phyloP scores from a whole-genome alignment of 768 basidiomycete genomes.

The Sarcomyxa edulis region DNA sequence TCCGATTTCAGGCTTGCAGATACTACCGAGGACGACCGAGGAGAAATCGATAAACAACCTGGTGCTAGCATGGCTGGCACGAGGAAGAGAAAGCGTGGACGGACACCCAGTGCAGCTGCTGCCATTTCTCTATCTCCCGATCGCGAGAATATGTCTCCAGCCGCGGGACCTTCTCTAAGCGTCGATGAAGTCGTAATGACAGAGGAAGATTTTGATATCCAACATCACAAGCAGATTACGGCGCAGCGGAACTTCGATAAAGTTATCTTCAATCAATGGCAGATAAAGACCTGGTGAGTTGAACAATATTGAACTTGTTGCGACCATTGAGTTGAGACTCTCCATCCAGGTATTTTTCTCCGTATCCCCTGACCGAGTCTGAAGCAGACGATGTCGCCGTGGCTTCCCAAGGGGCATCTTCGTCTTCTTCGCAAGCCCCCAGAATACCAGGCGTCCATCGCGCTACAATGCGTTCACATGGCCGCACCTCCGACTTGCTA shows the following conservation, averaged over 20 bases:
- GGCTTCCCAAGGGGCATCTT: slow-evolving; percentile 11
- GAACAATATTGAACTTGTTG: slow-evolving; percentile 3
- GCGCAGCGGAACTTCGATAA: slow-evolving; percentile 81
- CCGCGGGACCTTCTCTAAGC: neutral
- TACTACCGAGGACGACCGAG: slow-evolving; percentile 7
- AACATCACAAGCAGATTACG: slow-evolving; percentile 62
- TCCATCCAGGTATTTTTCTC: slow-evolving; percentile 80
- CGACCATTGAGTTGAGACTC: slow-evolving; percentile 1
- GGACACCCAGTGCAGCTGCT: neutral
- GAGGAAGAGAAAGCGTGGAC: neutral
- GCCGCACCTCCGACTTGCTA: slow-evolving; percentile 69
- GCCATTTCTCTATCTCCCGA: neutral
- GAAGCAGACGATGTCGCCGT: slow-evolving; percentile 49
- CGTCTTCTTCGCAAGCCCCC: slow-evolving; percentile 17
- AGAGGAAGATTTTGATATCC: slow-evolving; percentile 67
- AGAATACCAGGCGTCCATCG: slow-evolving; percentile 49
- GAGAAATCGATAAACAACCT: slow-evolving; percentile 27
- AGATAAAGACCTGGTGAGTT: slow-evolving; percentile 84
- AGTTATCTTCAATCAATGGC: slow-evolving; percentile 80
- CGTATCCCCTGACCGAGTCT: slow-evolving; percentile 74
- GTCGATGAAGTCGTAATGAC: slow-evolving; percentile 31
- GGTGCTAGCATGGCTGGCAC: slow-evolving; percentile 5
- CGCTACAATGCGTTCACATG: slow-evolving; percentile 53
- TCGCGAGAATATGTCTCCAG: slow-evolving; percentile 9
- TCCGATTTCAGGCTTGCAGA: slow-evolving; percentile 27